Conservation (phyloP, 1,139 yeast genomes). For the Suhomyces chickasaworum region DNA sequence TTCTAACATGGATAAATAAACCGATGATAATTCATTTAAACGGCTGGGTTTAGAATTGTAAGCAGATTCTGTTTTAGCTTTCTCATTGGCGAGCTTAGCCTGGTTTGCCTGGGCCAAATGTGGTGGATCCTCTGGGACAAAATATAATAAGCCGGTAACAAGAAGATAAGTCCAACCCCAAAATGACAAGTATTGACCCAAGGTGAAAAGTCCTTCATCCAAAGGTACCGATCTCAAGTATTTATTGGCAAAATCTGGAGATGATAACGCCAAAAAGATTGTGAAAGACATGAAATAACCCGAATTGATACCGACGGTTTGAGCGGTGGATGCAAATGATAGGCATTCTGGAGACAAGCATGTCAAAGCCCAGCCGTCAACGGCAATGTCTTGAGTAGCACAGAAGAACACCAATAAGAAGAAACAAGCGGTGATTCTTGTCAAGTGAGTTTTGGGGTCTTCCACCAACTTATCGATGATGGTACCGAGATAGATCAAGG, state of each 20-base stretch:
- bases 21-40: slow-evolving; percentile 40
- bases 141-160: slow-evolving; percentile 64
- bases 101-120: slow-evolving; percentile 47
- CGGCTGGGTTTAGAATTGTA: slow-evolving; percentile 31
- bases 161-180: slow-evolving; percentile 76
- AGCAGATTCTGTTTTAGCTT: slow-evolving; percentile 26
- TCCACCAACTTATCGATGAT: slow-evolving; percentile 58
- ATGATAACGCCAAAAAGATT: slow-evolving; percentile 83
- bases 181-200: slow-evolving; percentile 73
- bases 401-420: slow-evolving; percentile 80
- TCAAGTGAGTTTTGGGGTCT: slow-evolving; percentile 56
- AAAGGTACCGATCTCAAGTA: slow-evolving; percentile 66
- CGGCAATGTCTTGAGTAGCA: slow-evolving; percentile 98
- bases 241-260: slow-evolving; percentile 89
- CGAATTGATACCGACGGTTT: slow-evolving; percentile 88
- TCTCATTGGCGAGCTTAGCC: slow-evolving; percentile 39
- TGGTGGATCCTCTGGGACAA: slow-evolving; percentile 68
- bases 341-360: slow-evolving; percentile 75
- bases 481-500: slow-evolving; percentile 64
- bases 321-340: slow-evolving; percentile 97
- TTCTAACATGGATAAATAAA: slow-evolving; percentile 76
- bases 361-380: slow-evolving; percentile 98
- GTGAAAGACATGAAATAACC: slow-evolving; percentile 94
- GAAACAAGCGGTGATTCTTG: slow-evolving; percentile 61
- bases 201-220: slow-evolving; percentile 65